Base-by-base conservation (phyloP, 2,329 filamentous ascomycete species). In the Phialemoniopsis sp. region DNA sequence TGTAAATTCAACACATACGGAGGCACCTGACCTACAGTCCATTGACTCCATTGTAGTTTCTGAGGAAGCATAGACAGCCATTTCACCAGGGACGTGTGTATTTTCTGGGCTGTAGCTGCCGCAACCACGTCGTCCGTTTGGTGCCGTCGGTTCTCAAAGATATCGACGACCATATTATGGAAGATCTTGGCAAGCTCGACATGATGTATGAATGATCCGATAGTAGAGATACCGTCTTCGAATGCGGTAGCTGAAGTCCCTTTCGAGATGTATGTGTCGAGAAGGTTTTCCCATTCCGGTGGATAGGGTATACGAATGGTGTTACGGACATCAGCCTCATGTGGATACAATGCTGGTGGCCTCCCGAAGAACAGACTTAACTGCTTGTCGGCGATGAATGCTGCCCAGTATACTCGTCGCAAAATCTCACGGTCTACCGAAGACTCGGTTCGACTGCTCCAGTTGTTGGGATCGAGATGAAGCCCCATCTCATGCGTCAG, bases 401-500 rank as follows among this genome's bases (percentile, higher is more conserved):
- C 65, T 16, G 67, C 68, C 70, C 70, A 74, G 48, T 74, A 74
- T 2, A 70, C 66, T 16, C 70, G 57, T 8, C 70, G 59, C 4
- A 70, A 51, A 13, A 74, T 66, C 44, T 74, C 69, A n/a, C 66
- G 60, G 19, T 73, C 70, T 2, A 64, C 54, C 29, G 54, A 47
- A 14, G 57, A 56, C 29, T 68, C 64, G 16, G 58, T n/a, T n/a
- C n/a, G n/a, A n/a, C n/a, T 56, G 33, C 64, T 60, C 70, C 69
- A 73, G 45, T 73, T 73, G 37, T 59, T 69, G 1, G 70, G 70
- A 36, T 74, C 70, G 1, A 74, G 59, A 46, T 74, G 70, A 13
- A 74, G 57, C 2, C 70, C 70, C 70, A 74, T 74, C 46, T 72
- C 70, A 37, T 73, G 68, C 1, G 68, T 64, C 13, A 74, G 56